Evolutionary conservation across 768 basidiomycete species (phyloP), one percentile per base, ranked within the genome.

Genomic region (Mycena vitilis): DNA sequence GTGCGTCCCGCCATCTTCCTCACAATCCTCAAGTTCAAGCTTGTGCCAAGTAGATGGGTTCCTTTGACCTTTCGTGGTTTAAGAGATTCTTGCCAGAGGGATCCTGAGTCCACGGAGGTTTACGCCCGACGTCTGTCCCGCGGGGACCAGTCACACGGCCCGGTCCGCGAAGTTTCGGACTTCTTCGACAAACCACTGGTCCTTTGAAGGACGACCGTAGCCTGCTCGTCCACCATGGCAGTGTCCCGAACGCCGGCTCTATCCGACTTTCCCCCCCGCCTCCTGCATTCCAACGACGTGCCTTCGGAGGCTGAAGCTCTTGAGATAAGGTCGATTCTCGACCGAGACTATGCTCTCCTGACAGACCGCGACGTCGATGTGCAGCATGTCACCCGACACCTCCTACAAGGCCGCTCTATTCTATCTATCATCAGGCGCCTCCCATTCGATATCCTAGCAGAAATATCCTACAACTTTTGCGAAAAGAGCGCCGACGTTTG

Each of bases 401-500:
- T 34, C 5, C 20, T 37, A 4, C 59, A 48, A 8, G 59, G 59
- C 36, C 59, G 18, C 38, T 44, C 25, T 30, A 37, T 48, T 37
- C 23, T 61, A 22, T 52, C 48, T 25, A 18, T 52, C 13, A 22
- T 61, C 23, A 36, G 60, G 13, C 60, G 38, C n/a, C 49, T 61
- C 16, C 49, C 49, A 22, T 30, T 61, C 48, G 38, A 61, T 15
- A 40, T 61, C 13, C 20, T 60, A n/a, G 37, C 25, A 36, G 49
- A 61, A 23, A 20, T 61, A 37, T 52, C 52, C 49, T 22, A 40
- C 7, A 30, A 34, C 22, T 42, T 61, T 18, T 20, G 48, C 34
- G 44, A 8, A n/a, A 6, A 36, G 48, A 51, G 30, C 47, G 15
- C 16, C 15, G 4, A 5, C 13, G 23, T 61, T 22, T 61, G 60